phyloP scores from a whole-genome alignment of 2,329 filamentous ascomycete genomes.

The Akanthomyces lecanii region DNA sequence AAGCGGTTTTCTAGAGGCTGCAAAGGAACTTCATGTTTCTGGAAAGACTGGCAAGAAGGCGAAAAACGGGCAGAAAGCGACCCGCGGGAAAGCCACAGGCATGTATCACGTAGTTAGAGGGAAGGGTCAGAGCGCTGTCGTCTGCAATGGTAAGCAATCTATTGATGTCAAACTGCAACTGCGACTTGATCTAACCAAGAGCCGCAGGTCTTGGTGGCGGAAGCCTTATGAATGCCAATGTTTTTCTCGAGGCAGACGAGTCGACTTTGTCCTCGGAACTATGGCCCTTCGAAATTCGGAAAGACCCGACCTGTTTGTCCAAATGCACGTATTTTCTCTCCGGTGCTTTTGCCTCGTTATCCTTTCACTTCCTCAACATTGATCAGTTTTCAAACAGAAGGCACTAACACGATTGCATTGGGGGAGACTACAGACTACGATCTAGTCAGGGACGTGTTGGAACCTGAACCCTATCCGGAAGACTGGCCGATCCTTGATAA shows the following conservation, averaged over 20 bases:
- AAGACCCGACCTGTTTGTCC: conserved; percentile 32
- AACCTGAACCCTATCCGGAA: conserved; percentile 55
- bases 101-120: conserved; percentile 62
- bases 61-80: conserved; percentile 33
- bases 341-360: background rate
- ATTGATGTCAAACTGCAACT: background rate
- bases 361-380: background rate
- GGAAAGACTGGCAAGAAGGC: conserved; percentile 20
- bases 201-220: conserved; percentile 58
- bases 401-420: background rate
- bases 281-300: conserved; percentile 21
- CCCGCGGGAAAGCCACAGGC: conserved; percentile 51
- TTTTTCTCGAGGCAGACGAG: conserved; percentile 53
- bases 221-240: conserved; percentile 63
- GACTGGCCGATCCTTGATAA: conserved; percentile 57
- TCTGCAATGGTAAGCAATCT: conserved; percentile 48
- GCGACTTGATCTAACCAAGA: background rate
- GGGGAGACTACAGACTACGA: conserved; percentile 46
- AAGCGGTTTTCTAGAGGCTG: conserved; percentile 39
- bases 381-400: background rate
- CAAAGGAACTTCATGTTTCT: conserved; percentile 48
- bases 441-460: conserved; percentile 50
- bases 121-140: conserved; percentile 58
- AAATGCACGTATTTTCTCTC: conserved; percentile 42
- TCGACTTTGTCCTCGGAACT: background rate